Conservation (phyloP, 768 basidiomycete genomes). For the Chiua virens region DNA sequence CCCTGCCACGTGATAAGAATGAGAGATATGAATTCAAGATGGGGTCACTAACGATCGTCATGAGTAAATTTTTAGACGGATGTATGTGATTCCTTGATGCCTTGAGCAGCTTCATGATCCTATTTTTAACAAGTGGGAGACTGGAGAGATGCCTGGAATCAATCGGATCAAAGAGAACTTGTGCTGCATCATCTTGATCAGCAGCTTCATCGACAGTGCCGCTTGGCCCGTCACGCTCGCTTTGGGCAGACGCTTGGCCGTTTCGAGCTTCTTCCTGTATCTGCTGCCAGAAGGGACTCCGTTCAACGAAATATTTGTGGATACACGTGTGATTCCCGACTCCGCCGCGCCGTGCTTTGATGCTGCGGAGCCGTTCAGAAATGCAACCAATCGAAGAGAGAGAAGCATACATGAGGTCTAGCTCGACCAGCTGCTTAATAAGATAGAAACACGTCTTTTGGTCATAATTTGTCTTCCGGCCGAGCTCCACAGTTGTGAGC, state of each 20-base stretch:
- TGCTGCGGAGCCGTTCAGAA: conserved; percentile 36
- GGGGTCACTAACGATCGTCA: conserved; percentile 60
- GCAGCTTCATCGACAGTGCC: conserved; percentile 23
- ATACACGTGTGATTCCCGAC: conserved; percentile 77
- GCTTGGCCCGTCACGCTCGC: conserved; percentile 8
- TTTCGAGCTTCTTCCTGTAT: conserved; percentile 61
- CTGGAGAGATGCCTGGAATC: conserved; percentile 79
- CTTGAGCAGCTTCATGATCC: conserved; percentile 72
- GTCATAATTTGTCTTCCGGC: conserved; percentile 77
- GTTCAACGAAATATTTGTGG: conserved; percentile 82
- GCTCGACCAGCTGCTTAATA: conserved; percentile 68
- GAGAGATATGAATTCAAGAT: not conserved
- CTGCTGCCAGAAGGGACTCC: conserved; percentile 71
- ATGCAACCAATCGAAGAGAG: not conserved
- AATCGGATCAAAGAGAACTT: conserved; percentile 66
- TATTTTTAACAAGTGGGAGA: conserved; percentile 64
- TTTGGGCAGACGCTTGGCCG: conserved; percentile 19
- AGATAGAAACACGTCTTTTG: conserved; percentile 91
- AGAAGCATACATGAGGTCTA: conserved; percentile 66
- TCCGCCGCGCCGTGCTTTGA: conserved; percentile 77
- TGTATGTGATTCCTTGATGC: conserved; percentile 70
- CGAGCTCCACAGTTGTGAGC: conserved; percentile 75
- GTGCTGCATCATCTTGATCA: conserved; percentile 17
- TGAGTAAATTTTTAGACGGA: conserved; percentile 71
- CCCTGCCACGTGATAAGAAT: conserved; percentile 48